Evolutionary conservation across 1,284 basidiomycete species (phyloP).

Genomic region (Schizopora paradoxa): DNA sequence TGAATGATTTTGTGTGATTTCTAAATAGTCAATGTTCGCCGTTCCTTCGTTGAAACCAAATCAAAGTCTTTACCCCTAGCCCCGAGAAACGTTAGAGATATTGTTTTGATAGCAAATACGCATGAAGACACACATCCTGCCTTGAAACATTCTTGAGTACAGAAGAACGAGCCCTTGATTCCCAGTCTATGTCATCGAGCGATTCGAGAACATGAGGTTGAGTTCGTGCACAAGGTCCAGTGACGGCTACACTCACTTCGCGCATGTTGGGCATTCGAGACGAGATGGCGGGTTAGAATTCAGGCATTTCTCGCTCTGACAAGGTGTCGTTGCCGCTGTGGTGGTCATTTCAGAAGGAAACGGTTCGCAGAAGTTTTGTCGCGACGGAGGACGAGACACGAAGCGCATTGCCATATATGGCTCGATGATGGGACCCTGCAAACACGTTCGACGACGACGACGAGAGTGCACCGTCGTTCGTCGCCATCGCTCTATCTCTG

Average conservation of each 20-base stretch:
- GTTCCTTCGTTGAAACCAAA: neutral
- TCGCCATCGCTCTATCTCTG: too few relatives aligned
- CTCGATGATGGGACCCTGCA: too few relatives aligned
- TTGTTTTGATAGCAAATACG: constrained; percentile 5
- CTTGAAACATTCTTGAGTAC: constrained; percentile 83
- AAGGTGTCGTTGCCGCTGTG: too few relatives aligned
- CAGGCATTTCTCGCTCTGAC: constrained; percentile 63
- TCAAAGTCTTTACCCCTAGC: constrained; percentile 44
- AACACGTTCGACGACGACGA: too few relatives aligned
- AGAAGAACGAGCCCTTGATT: constrained; percentile 77
- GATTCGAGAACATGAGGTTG: too few relatives aligned
- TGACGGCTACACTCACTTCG: constrained; percentile 47
- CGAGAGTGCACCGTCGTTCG: too few relatives aligned
- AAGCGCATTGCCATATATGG: too few relatives aligned
- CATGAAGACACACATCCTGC: constrained; percentile 55
- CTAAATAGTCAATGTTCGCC: constrained; percentile 33
- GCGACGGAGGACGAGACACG: too few relatives aligned
- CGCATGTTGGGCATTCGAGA: constrained; percentile 77
- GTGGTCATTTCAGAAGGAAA: too few relatives aligned
- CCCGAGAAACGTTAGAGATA: neutral
- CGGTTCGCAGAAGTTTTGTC: too few relatives aligned
- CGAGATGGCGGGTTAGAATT: constrained; percentile 72
- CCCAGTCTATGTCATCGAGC: constrained; percentile 61
- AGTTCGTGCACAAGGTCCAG: constrained; percentile 14
- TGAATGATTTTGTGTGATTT: constrained; percentile 77